Base-by-base conservation (phyloP, 306 rosid genomes). In the Vigna mungo region DNA sequence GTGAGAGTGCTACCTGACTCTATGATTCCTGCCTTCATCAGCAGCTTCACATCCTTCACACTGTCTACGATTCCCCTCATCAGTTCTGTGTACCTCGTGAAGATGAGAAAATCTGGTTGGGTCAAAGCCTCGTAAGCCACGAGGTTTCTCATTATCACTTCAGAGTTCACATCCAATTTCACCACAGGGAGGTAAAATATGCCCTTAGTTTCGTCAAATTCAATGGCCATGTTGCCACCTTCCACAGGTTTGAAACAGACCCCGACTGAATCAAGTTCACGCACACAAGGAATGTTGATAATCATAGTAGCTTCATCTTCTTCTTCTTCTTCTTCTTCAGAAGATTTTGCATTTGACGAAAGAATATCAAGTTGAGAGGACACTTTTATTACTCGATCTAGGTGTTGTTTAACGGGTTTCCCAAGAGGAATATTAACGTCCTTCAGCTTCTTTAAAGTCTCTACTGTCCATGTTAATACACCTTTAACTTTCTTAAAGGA, bases 81-180 rank as follows among this genome's bases (percentile, higher is more conserved):
- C 41, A 79, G 7, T 9, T 82, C 80, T 0, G 74, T 12, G 72
- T 82, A 82, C 75, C 61, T 56, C 3, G 74, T 61, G 39, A 82
- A 78, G 48, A 72, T 15, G 6, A 17, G 37, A 10, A n/a, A 23
- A 9, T 70, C 82, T 7, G 82, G 20, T 27, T 76, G 79, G 9
- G 77, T 71, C 74, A 76, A 8, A 5, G 76, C 81, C 44, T 85
- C 88, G 4, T 78, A 63, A 27, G 79, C 86, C 20, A 78, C 72
- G 2, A 85, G 65, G 82, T 85, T 82, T 66, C 89, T 69, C 11
- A 85, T 18, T 21, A 76, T 52, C 10, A 72, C 75, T 77, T 82
- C 80, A 0, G 77, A 53, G 72, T 69, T 62, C 2, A 21, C 74
- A 14, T 63, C 39, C 23, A 82, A 2, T 51, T 7, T 49, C 4